Evolutionary conservation across 2,329 filamentous ascomycete species (phyloP), one percentile per base, ranked within the genome.

Genomic region (Monilinia fructigena): DNA sequence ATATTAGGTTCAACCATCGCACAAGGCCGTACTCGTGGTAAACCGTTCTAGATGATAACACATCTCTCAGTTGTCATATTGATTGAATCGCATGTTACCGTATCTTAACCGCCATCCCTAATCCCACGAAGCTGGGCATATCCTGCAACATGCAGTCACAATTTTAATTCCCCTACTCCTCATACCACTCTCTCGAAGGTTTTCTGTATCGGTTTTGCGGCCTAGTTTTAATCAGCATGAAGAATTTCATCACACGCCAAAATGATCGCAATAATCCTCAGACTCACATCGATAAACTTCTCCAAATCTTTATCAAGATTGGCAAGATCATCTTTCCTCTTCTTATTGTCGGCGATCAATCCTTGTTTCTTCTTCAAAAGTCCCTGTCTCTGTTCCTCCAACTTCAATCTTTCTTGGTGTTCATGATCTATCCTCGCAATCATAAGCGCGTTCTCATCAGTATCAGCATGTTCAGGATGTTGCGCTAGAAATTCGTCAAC

Each of bases 221-320:
- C 91, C 90, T 93, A 16, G 48, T 67, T 26, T 12, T 4, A 52
- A 59, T 65, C 16, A 65, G 55, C 28, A 63, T 64, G 55, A 70
- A 63, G 23, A 28, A 20, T 67, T 8, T 16, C 40, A 2, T 50
- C 26, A 0, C 5, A 3, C 14, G 11, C 3, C 11, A 10, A 48
- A 47, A 40, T 12, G 3, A 31, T 2, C 4, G 11, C 20, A 47
- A 59, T 12, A 55, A 5, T 56, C 40, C 26, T 26, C 14, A 4
- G 45, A 52, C 89, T 75, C 75, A 92, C 91, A 78, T 96, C 92
- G 74, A 97, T 94, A 75, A 97, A 97, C 74, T 91, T 93, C 79
- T 98, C 95, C 66, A 98, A 81, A 77, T 97, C 92, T 75, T 91
- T 90, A 74, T 99, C 95, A 68, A 99, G 80, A 74, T 90, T 97